Percentiles rank a stretch among this genome's conserved stretches.
These are phyloP conservation scores for Suhomyces tanzawaensis DNA, from an alignment of 805 yeast species.

Conservation along the genomic window DNA sequence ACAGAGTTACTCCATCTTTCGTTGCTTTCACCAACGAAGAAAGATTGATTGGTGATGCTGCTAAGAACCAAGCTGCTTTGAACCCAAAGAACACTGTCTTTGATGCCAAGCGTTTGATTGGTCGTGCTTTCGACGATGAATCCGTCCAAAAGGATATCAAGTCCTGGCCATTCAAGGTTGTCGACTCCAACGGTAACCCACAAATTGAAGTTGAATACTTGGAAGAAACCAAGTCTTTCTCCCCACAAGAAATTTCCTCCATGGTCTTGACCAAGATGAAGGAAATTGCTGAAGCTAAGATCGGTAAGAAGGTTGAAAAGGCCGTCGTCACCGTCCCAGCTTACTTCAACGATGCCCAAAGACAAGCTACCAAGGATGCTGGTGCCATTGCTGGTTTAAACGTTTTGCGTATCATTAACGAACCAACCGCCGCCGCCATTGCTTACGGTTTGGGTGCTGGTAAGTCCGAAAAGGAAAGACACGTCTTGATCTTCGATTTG, in stretches of 20 bases:
- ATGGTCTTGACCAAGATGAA: constrained; percentile 52
- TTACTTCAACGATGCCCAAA: constrained; percentile 49
- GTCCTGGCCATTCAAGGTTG: constrained; percentile 48
- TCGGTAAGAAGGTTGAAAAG: constrained; percentile 71
- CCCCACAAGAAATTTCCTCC: constrained; percentile 49
- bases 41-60: constrained; percentile 53
- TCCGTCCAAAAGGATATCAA: constrained; percentile 57
- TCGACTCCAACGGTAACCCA: constrained; percentile 46
- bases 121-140: constrained; percentile 60
- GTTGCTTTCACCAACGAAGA: constrained; percentile 49
- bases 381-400: constrained; percentile 52
- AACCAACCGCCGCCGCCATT: constrained; percentile 90
- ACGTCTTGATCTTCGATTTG: constrained; percentile 87
- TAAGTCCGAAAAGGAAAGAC: constrained; percentile 51
- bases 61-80: constrained; percentile 50
- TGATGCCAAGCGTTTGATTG: constrained; percentile 53
- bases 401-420: constrained; percentile 49
- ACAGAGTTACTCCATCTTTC: constrained; percentile 51
- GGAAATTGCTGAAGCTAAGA: constrained; percentile 83
- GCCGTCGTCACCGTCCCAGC: constrained; percentile 52
- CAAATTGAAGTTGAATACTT: constrained; percentile 46
- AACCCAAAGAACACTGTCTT: constrained; percentile 50
- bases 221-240: constrained; percentile 46
- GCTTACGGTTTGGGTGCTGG: constrained; percentile 89
- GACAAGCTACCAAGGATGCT: constrained; percentile 53